Conservation (phyloP, 805 yeast genomes). For the Lipomyces sp. region DNA sequence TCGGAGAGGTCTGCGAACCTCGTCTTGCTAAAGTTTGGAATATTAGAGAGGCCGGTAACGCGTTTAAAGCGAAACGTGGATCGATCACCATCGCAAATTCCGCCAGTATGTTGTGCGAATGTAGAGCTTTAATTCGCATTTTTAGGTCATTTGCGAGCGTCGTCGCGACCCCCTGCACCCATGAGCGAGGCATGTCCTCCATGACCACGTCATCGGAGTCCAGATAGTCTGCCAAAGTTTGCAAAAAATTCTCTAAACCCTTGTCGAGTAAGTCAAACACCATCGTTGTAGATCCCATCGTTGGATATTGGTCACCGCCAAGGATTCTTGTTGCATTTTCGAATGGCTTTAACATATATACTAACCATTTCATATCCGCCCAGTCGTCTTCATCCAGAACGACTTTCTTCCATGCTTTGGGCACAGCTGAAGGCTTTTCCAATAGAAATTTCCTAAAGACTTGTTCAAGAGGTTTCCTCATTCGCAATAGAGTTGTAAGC, state of each 20-base stretch:
- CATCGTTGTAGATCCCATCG: not conserved
- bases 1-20: conserved; percentile 3
- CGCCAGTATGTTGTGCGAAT: conserved; percentile 5
- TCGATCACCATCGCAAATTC: not conserved
- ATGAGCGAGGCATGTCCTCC: not conserved
- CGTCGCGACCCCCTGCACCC: conserved; percentile 3
- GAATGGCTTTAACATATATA: not conserved
- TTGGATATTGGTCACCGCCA: not conserved
- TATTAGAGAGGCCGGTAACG: not conserved
- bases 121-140: conserved; percentile 5
- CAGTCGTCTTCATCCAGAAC: conserved; percentile 3
- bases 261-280: conserved; percentile 1
- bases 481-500: conserved; percentile 5
- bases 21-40: conserved; percentile 1
- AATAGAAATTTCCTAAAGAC: not conserved
- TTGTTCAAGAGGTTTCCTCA: conserved; percentile 4
- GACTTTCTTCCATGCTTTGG: conserved; percentile 4
- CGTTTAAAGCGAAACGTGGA: conserved; percentile 7
- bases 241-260: not conserved
- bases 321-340: conserved; percentile 1
- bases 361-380: conserved; percentile 1
- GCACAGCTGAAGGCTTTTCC: not conserved
- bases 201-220: not conserved
- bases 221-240: not conserved
- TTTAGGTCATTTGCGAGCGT: conserved; percentile 5